A percentile compares a stretch with the other conserved stretches of the same genome.
Conservation (phyloP, 441 rosid genomes). For the Codiaeum variegatum region DNA sequence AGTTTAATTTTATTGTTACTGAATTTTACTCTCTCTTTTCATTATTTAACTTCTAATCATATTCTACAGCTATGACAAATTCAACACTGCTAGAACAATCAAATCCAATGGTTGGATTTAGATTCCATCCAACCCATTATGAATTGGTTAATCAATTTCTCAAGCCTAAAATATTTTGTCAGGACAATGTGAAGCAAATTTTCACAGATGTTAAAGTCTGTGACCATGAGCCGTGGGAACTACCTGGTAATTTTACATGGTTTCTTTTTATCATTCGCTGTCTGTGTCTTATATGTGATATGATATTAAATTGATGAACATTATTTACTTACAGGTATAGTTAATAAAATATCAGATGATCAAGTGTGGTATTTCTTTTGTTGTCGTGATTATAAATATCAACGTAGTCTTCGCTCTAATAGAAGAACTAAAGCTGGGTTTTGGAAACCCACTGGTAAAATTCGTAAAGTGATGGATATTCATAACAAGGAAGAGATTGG, state of each 20-base stretch:
- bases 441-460: constrained; percentile 52
- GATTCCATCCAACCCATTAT: constrained; percentile 43
- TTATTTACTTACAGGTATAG: constrained; percentile 23
- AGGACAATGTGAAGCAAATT: background rate
- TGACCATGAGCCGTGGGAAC: constrained; percentile 43
- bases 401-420: constrained; percentile 5
- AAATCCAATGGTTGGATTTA: constrained; percentile 18
- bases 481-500: constrained; percentile 7
- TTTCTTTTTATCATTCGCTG: background rate
- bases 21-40: background rate
- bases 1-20: background rate
- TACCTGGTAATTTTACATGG: constrained; percentile 30
- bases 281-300: background rate
- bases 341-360: constrained; percentile 24
- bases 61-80: background rate
- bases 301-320: background rate
- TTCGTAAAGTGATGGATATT: constrained; percentile 20
- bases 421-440: constrained; percentile 37
- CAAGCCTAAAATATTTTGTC: constrained; percentile 17
- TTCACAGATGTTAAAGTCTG: constrained; percentile 32
- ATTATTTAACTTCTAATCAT: background rate
- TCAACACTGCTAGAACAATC: no score
- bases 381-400: constrained; percentile 19
- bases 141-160: constrained; percentile 30
- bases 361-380: constrained; percentile 45